These are phyloP conservation scores for Isatis tinctoria DNA, from an alignment of 345 rosid species.

Conservation along the genomic window DNA sequence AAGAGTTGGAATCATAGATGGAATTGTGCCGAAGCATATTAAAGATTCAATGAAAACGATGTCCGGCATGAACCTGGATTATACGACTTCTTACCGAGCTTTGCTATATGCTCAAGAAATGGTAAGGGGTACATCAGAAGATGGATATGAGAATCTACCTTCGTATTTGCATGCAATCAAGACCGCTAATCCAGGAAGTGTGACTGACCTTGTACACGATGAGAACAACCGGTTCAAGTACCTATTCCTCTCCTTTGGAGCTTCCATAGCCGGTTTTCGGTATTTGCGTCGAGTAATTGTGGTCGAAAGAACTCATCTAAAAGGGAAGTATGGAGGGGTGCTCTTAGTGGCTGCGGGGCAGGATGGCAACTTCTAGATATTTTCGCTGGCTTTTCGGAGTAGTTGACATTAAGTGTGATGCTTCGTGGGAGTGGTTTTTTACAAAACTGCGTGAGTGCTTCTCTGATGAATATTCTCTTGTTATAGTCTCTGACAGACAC, in stretches of 20 bases:
- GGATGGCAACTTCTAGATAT: neutral
- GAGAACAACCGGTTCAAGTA: neutral
- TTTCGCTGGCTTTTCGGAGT: neutral
- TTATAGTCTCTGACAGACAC: too few species aligned
- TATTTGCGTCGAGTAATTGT: neutral
- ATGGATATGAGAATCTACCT: neutral
- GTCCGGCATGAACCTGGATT: neutral
- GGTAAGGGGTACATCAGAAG: neutral
- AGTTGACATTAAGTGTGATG: too few species aligned
- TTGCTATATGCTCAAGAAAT: neutral
- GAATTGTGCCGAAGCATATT: too few species aligned
- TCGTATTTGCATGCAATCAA: neutral
- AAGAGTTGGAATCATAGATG: too few species aligned
- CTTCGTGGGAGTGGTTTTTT: too few species aligned
- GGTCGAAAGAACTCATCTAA: neutral
- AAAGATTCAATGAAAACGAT: too few species aligned
- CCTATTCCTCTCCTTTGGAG: too few species aligned
- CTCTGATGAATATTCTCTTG: too few species aligned
- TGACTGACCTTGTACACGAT: neutral
- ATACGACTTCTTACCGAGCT: neutral
- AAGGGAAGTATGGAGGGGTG: neutral
- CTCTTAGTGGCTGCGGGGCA: neutral
- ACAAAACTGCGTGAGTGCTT: too few species aligned
- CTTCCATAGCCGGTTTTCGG: neutral
- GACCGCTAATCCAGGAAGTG: neutral